These are phyloP conservation scores for Geranium brycei DNA, from an alignment of 345 rosid genomes.

Conservation along the genomic window DNA sequence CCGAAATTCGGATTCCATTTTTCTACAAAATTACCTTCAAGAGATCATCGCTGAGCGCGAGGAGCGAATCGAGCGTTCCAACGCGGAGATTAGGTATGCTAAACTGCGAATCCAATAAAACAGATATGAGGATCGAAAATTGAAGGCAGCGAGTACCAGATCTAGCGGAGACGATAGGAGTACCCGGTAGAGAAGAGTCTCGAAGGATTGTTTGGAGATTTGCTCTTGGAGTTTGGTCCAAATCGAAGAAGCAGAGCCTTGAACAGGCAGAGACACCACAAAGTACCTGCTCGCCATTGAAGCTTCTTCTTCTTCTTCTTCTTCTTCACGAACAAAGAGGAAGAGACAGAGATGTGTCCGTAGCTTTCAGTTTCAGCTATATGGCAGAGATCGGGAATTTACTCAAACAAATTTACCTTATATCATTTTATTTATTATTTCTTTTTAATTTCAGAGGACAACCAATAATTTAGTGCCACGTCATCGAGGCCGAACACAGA, in stretches of 20 bases:
- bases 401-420: no score
- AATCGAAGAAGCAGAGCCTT: slow-evolving; percentile 45
- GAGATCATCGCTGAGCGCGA: slow-evolving; percentile 91
- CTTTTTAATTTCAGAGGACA: no score
- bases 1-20: background rate
- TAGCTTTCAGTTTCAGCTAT: background rate
- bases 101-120: slow-evolving; percentile 35
- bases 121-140: background rate
- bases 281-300: slow-evolving; percentile 83
- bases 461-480: no score
- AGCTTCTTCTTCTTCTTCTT: background rate
- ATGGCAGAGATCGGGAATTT: no score
- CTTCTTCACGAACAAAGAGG: background rate
- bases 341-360: background rate
- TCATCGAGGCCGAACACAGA: no score
- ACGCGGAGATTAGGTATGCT: slow-evolving; percentile 95
- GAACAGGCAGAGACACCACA: slow-evolving; percentile 82
- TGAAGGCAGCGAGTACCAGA: background rate
- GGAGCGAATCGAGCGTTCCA: slow-evolving; percentile 97
- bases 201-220: slow-evolving; percentile 92
- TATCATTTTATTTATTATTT: no score
- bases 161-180: slow-evolving; percentile 9
- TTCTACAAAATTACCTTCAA: slow-evolving; percentile 37
- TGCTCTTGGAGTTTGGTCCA: slow-evolving; percentile 81
- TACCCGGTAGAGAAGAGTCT: slow-evolving; percentile 94